Evolutionary conservation across 2,329 filamentous ascomycete species (phyloP).

Genomic region (Epichloe sp.): DNA sequence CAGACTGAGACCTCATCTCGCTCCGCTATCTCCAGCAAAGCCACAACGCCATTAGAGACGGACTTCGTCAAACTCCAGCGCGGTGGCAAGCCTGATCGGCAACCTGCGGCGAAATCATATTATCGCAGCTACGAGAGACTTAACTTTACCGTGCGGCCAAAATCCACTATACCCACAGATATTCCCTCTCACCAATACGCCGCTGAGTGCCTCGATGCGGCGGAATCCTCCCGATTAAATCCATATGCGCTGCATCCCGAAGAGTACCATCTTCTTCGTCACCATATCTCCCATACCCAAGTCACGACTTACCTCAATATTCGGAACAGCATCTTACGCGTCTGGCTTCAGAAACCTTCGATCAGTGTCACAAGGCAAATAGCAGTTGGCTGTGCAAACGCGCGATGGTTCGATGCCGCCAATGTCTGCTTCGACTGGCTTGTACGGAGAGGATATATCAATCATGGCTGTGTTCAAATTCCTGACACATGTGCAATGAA

Average conservation of each 20-base stretch:
- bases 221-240: conserved; percentile 77
- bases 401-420: conserved; percentile 78
- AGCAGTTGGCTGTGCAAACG: conserved; percentile 80
- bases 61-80: conserved; percentile 15
- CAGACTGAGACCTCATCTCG: conserved; percentile 39
- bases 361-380: conserved; percentile 71
- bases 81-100: conserved; percentile 7
- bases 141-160: conserved; percentile 52
- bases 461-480: conserved; percentile 79
- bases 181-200: conserved; percentile 68
- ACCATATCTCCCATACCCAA: conserved; percentile 75
- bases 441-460: conserved; percentile 82
- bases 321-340: conserved; percentile 77
- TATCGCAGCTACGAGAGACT: conserved; percentile 21
- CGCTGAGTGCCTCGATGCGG: conserved; percentile 80
- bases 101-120: conserved; percentile 13
- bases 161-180: conserved; percentile 70
- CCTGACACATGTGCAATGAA: conserved; percentile 27
- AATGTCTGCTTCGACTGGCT: conserved; percentile 89
- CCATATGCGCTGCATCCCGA: conserved; percentile 77
- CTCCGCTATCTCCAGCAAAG: conserved; percentile 48
- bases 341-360: conserved; percentile 82
- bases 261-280: conserved; percentile 68
- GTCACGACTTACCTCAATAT: conserved; percentile 95
- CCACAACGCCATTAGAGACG: conserved; percentile 44